These are phyloP conservation scores for Adansonia gregorii DNA, from an alignment of 441 rosid genomes.

Conservation along the genomic window DNA sequence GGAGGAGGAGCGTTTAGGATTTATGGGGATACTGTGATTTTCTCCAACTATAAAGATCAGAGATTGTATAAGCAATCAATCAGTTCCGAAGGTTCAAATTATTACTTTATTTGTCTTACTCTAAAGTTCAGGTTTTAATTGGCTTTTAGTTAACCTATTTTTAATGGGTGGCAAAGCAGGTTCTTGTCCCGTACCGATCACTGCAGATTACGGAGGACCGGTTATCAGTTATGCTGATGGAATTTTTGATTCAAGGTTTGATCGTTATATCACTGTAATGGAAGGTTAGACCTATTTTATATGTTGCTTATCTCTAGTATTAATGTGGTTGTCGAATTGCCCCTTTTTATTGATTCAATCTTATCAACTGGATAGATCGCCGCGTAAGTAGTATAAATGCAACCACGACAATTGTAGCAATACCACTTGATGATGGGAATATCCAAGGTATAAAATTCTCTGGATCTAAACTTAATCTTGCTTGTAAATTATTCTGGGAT, in stretches of 20 bases:
- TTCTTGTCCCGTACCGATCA: conserved; percentile 65
- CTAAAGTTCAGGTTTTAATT: neutral
- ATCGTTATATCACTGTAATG: conserved; percentile 70
- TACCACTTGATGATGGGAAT: conserved; percentile 45
- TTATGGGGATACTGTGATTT: conserved; percentile 59
- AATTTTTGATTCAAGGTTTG: conserved; percentile 66
- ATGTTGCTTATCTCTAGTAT: neutral
- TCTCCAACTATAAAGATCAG: conserved; percentile 90
- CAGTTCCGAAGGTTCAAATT: conserved; percentile 43
- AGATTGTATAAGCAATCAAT: conserved; percentile 71
- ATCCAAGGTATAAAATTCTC: conserved; percentile 54
- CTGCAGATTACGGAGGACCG: conserved; percentile 76
- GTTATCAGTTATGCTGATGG: conserved; percentile 86
- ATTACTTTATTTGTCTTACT: neutral
- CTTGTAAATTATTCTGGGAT: conserved; percentile 12
- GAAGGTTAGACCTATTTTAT: conserved; percentile 56
- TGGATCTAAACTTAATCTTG: neutral
- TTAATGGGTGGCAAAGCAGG: conserved; percentile 31
- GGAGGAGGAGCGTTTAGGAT: conserved; percentile 90
- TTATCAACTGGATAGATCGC: conserved; percentile 53
- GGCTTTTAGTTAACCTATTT: neutral
- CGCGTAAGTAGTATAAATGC: conserved; percentile 61
- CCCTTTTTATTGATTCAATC: conserved; percentile 16
- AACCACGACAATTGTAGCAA: conserved; percentile 58
- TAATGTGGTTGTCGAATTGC: neutral